Evolutionary conservation across 2,329 filamentous ascomycete genomes (phyloP), one percentile per base, ranked within the genome.

Genomic region (Aspergillus clavatus): DNA sequence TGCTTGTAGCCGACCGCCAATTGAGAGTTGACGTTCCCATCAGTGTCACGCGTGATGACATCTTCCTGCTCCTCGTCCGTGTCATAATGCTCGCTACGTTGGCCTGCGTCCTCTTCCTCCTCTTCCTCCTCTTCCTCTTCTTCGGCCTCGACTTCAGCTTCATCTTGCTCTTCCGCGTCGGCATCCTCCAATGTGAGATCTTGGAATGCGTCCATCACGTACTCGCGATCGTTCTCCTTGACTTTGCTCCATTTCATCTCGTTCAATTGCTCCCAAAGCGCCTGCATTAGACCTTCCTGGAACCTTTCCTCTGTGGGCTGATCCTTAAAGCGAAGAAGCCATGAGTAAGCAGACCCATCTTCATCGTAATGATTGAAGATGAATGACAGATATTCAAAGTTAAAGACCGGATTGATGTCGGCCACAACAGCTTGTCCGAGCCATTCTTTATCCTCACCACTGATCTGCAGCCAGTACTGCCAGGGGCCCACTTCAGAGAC

Each of bases 371-470:
- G 89, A 61, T 98, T 98, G 78, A 98, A 98, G 61, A 98, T 96
- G 66, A 97, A 97, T 0, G 91, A 97, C n/a, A 95, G 77, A 59
- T 91, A 97, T 67, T 98, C 93, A 55, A 96, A 97, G 71, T 97
- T 97, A 75, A 97, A 98, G 16, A 98, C 90, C 0, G 93, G 93
- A 59, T 97, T 97, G 68, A 97, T 89, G 57, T 98, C 93, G 5
- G 88, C 85, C 23, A 89, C 76, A 23, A 98, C 82, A 2, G 85
- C 79, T 53, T 95, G 87, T 18, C 89, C 89, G 2, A 98, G 75
- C 88, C 89, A 96, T 43, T 90, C 83, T 59, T 82, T 83, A 26
- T 87, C 81, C 29, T 80, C 76, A 50, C 85, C 84, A 33, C 81
- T 80, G 44, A 97, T 84, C 61, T 96, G 88, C 24, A 98, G 75